Evolutionary conservation across 345 rosid species (phyloP).

Genomic region (Acer yangbiense): DNA sequence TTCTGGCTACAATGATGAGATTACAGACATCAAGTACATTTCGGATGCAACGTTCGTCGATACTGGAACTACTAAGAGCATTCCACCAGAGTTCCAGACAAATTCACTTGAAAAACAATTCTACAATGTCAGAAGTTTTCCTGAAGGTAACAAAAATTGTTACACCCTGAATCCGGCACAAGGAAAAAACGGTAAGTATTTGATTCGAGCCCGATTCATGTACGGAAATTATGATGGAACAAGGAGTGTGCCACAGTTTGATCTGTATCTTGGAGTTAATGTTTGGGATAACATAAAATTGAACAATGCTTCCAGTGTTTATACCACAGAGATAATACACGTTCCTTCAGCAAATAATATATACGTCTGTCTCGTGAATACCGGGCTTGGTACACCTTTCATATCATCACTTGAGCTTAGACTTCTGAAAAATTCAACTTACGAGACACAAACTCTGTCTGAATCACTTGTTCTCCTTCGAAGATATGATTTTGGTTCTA

Average conservation of each 20-base stretch:
- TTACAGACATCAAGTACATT: conserved; percentile 15
- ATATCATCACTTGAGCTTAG: conserved; percentile 26
- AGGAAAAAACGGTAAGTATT: conserved; percentile 13
- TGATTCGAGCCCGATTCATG: conserved; percentile 23
- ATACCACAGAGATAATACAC: conserved; percentile 25
- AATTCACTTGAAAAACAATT: background rate
- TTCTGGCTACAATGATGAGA: background rate
- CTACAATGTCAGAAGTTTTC: conserved; percentile 15
- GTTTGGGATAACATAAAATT: conserved; percentile 22
- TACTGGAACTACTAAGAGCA: background rate
- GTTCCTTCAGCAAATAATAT: background rate
- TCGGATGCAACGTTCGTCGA: conserved; percentile 16
- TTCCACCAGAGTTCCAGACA: background rate
- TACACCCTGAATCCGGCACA: conserved; percentile 11
- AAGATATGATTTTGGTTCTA: conserved; percentile 18
- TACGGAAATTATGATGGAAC: conserved; percentile 24
- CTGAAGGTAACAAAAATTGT: conserved; percentile 29
- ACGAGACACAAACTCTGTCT: background rate
- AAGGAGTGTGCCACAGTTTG: conserved; percentile 13
- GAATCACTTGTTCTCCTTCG: background rate
- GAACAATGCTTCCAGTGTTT: background rate
- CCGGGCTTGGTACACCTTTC: conserved; percentile 24
- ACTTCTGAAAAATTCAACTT: background rate
- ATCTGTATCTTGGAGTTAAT: conserved; percentile 22
- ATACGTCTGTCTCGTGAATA: conserved; percentile 24